Evolutionary conservation across 805 yeast genomes (phyloP).

Genomic region (Kazachstania bromeliacearum): DNA sequence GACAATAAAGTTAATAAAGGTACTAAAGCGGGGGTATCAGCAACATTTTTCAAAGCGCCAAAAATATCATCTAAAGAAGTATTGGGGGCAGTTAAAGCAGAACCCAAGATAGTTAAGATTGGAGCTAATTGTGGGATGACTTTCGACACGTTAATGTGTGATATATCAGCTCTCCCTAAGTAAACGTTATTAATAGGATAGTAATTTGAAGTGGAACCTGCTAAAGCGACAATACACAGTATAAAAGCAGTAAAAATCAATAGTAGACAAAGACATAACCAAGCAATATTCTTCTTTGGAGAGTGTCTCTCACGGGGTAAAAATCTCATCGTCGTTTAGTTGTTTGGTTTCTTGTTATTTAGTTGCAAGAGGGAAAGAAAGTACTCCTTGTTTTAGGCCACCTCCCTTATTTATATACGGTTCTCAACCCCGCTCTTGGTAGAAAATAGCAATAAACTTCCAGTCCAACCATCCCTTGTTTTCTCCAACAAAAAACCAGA

Average conservation of each 20-base stretch:
- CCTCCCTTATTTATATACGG: no score
- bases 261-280: conserved; percentile 5
- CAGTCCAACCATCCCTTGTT: no score
- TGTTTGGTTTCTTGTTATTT: no score
- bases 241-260: conserved; percentile 22
- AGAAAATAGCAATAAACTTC: no score
- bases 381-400: no score
- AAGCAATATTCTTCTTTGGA: conserved; percentile 1
- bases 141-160: conserved; percentile 28
- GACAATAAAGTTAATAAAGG: conserved; percentile 24
- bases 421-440: no score
- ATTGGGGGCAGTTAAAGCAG: conserved; percentile 24
- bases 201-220: conserved; percentile 28
- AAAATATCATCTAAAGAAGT: conserved; percentile 16
- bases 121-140: conserved; percentile 27
- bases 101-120: conserved; percentile 22
- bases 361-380: no score
- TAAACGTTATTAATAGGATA: conserved; percentile 24
- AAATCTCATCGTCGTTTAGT: background rate
- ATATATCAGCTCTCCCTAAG: conserved; percentile 26
- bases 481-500: no score
- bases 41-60: conserved; percentile 18
- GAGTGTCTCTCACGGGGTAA: conserved; percentile 2
- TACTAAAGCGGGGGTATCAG: conserved; percentile 24
- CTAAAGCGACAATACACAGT: conserved; percentile 22